These are phyloP conservation scores for Citrus hindsii DNA, from an alignment of 345 rosid species.

Conservation along the genomic window DNA sequence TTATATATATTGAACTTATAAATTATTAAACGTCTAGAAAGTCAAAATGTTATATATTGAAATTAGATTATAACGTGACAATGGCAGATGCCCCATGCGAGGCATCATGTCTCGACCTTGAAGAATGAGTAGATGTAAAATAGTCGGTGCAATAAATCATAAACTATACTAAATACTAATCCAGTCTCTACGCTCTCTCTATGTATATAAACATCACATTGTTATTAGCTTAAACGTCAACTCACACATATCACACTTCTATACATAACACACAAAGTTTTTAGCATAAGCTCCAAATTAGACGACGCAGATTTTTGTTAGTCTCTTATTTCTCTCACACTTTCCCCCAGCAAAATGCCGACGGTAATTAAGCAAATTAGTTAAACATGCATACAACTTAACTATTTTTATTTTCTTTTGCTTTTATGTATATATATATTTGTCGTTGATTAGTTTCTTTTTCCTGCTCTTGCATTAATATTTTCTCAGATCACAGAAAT, in stretches of 20 bases:
- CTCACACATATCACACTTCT: neutral
- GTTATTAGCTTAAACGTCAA: neutral
- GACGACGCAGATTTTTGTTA: neutral
- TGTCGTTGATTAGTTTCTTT: neutral
- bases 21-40: neutral
- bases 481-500: constrained; percentile 59
- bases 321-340: neutral
- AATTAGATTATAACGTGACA: neutral
- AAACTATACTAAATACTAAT: neutral
- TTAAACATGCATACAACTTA: neutral
- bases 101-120: neutral
- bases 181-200: neutral
- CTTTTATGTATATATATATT: too few species aligned
- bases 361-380: neutral
- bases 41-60: neutral
- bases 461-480: neutral
- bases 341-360: constrained; percentile 2
- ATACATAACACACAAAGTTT: too few species aligned
- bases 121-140: neutral
- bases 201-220: neutral
- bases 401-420: neutral
- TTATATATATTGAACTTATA: neutral
- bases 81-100: constrained; percentile 7
- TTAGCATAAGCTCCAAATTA: neutral
- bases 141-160: constrained; percentile 10